phyloP scores from a whole-genome alignment of 2,329 filamentous ascomycete genomes.

The Pseudogymnoascus sp. region DNA sequence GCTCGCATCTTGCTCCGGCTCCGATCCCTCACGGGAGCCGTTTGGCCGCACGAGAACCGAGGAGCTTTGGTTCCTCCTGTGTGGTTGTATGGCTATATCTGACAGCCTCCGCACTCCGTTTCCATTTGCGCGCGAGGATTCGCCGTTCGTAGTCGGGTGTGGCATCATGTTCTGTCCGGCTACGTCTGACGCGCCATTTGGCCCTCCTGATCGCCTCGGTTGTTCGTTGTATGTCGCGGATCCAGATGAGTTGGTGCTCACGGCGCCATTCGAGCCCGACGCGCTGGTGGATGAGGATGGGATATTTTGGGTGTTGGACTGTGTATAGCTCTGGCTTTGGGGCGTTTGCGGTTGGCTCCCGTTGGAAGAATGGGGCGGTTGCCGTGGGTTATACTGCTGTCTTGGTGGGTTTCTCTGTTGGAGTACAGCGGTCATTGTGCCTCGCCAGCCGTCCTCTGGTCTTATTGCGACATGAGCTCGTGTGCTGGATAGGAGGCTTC shows the following conservation, averaged over 20 bases:
- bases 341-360: slow-evolving; percentile 6
- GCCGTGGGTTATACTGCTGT: slow-evolving; percentile 23
- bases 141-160: not conserved
- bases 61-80: not conserved
- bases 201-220: not conserved
- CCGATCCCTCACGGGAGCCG: not conserved
- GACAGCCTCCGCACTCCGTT: not conserved
- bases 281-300: slow-evolving; percentile 5
- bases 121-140: not conserved
- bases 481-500: slow-evolving; percentile 2
- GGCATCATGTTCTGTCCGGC: not conserved
- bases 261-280: slow-evolving; percentile 6
- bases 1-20: slow-evolving; percentile 20
- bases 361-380: slow-evolving; percentile 19
- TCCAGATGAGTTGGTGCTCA: not conserved
- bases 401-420: slow-evolving; percentile 22
- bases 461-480: slow-evolving; percentile 8
- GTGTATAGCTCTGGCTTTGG: not conserved
- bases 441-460: slow-evolving; percentile 10
- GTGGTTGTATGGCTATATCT: not conserved
- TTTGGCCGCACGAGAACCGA: slow-evolving; percentile 1
- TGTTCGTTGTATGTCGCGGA: not conserved
- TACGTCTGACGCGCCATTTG: not conserved
- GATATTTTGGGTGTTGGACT: not conserved
- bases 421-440: slow-evolving; percentile 28